Percentiles rank a stretch among this genome's conserved stretches.
phyloP scores from a whole-genome alignment of 768 basidiomycete species.

The Termitomyces titanicus region DNA sequence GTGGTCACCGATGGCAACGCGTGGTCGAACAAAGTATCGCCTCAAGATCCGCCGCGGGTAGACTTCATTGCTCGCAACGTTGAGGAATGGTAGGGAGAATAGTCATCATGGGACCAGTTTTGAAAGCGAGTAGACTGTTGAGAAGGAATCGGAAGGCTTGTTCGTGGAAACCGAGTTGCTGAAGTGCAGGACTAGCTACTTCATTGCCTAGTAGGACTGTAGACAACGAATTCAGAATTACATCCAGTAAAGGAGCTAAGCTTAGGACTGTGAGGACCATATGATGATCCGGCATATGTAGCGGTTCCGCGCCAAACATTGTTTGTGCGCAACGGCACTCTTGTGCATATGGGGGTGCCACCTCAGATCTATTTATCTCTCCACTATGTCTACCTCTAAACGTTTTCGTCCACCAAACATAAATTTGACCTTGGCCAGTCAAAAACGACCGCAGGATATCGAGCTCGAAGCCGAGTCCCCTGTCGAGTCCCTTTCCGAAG shows the following conservation, averaged over 20 bases:
- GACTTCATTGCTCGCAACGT: not conserved
- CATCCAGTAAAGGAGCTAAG: not conserved
- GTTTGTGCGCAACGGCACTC: not conserved
- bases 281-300: not conserved
- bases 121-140: not conserved
- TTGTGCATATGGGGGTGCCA: conserved; percentile 2
- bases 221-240: no score
- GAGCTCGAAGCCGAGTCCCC: conserved; percentile 35
- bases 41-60: not conserved
- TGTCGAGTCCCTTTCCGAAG: conserved; percentile 24
- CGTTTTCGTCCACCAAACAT: conserved; percentile 52
- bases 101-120: not conserved
- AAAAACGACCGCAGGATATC: conserved; percentile 30
- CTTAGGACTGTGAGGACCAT: not conserved
- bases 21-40: not conserved
- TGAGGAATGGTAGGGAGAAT: not conserved
- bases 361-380: conserved; percentile 4
- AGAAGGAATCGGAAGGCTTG: no score
- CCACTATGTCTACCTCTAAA: conserved; percentile 27
- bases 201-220: not conserved
- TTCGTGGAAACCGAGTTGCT: not conserved
- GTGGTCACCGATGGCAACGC: not conserved
- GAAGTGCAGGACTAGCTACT: not conserved
- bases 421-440: conserved; percentile 34
- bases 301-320: not conserved